A percentile compares a stretch with the other conserved stretches of the same genome.
Evolutionary conservation across 305 asterid genomes (phyloP).

Genomic region (Stenogyne calaminthoides): DNA sequence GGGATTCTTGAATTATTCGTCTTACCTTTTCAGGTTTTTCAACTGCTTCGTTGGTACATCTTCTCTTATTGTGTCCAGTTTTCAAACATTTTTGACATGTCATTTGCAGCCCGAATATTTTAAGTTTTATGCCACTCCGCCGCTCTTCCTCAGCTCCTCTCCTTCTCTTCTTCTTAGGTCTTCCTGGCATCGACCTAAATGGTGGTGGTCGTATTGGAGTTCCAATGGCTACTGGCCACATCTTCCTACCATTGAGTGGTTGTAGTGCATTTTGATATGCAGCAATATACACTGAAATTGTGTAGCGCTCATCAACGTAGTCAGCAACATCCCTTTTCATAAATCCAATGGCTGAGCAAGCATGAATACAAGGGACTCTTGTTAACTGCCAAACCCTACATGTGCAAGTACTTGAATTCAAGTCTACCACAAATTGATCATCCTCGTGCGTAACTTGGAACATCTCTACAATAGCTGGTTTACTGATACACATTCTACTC

Average conservation of each 20-base stretch:
- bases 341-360: not conserved
- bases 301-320: not conserved
- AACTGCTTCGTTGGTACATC: not conserved
- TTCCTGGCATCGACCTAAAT: not conserved
- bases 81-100: not conserved
- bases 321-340: not conserved
- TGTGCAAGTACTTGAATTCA: no score
- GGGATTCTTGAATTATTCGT: no score
- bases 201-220: not conserved
- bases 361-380: conserved; percentile 5
- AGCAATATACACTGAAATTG: not conserved
- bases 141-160: not conserved
- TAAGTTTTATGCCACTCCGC: not conserved
- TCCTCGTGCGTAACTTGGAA: not conserved
- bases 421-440: no score
- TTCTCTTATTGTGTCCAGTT: not conserved
- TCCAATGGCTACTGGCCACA: not conserved
- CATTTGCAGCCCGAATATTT: not conserved
- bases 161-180: not conserved
- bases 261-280: not conserved
- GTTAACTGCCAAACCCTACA: not conserved
- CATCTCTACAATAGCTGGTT: not conserved
- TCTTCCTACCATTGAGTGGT: not conserved
- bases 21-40: not conserved
- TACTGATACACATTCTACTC: not conserved